Conservation (phyloP, 768 basidiomycete genomes). For the Naganishia kalamii region DNA sequence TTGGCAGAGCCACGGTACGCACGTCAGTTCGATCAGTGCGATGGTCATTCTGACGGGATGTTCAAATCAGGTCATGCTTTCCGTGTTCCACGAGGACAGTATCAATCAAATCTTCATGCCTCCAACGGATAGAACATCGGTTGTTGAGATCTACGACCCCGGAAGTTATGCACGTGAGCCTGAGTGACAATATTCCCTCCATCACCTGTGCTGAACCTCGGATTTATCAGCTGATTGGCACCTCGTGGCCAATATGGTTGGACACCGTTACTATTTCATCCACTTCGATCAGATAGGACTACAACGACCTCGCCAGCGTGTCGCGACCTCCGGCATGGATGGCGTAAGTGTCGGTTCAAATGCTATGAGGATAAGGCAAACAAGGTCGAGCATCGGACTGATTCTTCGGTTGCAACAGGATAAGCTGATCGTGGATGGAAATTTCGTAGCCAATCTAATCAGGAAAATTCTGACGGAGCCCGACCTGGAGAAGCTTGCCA, state of each 20-base stretch:
- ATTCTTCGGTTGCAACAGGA: no score
- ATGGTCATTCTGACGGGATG: no score
- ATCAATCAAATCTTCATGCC: conserved; percentile 40
- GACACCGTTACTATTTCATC: conserved; percentile 35
- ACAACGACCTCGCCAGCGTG: neutral
- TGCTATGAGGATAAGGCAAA: neutral
- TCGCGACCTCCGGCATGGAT: conserved; percentile 3
- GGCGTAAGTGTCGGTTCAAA: neutral
- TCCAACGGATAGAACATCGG: conserved; percentile 27
- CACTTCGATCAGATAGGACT: conserved; percentile 46
- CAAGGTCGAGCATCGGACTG: no score
- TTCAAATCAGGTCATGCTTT: conserved; percentile 39
- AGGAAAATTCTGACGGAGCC: conserved; percentile 5
- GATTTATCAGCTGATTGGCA: conserved; percentile 32
- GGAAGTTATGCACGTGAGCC: conserved; percentile 36
- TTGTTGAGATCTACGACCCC: conserved; percentile 40
- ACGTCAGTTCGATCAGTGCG: no score
- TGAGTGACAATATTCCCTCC: neutral
- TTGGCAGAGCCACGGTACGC: conserved; percentile 18
- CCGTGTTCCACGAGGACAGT: conserved; percentile 35
- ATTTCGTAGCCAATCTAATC: neutral
- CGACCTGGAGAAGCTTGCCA: neutral
- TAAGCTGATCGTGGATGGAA: conserved; percentile 2
- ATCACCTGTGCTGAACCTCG: neutral
- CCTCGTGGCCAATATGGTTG: conserved; percentile 31